Evolutionary conservation across 257 asterid species (phyloP).

Genomic region (Echium plantagineum): DNA sequence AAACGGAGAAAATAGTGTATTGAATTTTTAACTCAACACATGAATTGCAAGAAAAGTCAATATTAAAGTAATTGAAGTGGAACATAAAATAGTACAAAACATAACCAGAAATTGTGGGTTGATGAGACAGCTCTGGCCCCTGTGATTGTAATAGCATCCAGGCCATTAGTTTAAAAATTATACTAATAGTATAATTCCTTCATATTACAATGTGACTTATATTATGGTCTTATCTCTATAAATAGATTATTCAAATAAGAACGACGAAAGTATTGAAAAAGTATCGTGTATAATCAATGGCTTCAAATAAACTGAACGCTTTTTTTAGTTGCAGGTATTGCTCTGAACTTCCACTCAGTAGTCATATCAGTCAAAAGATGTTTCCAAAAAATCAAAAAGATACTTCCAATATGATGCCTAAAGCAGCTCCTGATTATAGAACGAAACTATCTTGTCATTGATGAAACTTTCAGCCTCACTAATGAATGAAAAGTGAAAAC

Average conservation of each 20-base stretch:
- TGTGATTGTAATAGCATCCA: neutral
- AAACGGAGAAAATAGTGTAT: neutral
- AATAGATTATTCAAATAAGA: neutral
- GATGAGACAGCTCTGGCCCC: neutral
- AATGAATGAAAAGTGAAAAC: neutral
- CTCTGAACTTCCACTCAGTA: neutral
- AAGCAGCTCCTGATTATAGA: neutral
- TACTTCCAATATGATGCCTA: neutral
- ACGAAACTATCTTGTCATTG: neutral
- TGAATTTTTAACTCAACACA: too few species aligned
- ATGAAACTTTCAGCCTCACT: neutral
- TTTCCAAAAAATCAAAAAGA: neutral
- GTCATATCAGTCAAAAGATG: slow-evolving; percentile 4
- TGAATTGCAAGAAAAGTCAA: too few species aligned
- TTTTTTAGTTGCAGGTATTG: neutral
- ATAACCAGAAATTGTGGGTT: neutral
- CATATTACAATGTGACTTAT: too few species aligned
- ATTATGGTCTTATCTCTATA: neutral
- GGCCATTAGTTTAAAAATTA: too few species aligned
- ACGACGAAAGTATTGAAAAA: neutral
- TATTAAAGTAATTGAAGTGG: neutral
- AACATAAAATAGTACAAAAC: neutral
- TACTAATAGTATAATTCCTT: too few species aligned
- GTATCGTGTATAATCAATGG: neutral
- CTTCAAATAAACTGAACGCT: neutral